These are phyloP conservation scores for Epichloe sibirici DNA, from an alignment of 2,329 filamentous ascomycete genomes.

Conservation along the genomic window DNA sequence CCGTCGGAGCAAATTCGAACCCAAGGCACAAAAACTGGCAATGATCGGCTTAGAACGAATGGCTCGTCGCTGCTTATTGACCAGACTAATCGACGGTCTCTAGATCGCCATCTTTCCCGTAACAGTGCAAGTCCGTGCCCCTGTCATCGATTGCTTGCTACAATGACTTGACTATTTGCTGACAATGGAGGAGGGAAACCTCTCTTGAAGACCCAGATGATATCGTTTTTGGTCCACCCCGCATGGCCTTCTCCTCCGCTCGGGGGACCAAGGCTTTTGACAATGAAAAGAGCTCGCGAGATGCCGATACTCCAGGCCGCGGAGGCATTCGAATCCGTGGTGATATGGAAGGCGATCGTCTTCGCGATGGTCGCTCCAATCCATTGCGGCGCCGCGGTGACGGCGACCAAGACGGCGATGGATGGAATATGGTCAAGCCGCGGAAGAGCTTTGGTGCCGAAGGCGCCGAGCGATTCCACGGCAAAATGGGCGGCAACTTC, in stretches of 20 bases:
- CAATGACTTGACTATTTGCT: background rate
- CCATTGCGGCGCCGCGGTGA: slow-evolving; percentile 42
- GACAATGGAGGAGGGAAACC: background rate
- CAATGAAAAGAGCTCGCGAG: slow-evolving; percentile 40
- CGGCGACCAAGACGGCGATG: slow-evolving; percentile 51
- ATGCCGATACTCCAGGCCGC: slow-evolving; percentile 41
- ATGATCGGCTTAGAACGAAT: slow-evolving; percentile 31
- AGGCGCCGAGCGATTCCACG: slow-evolving; percentile 58
- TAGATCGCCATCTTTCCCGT: slow-evolving; percentile 43
- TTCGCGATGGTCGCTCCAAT: slow-evolving; percentile 33
- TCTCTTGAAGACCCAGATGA: slow-evolving; percentile 53
- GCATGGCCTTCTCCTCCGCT: slow-evolving; percentile 69
- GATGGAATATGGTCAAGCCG: slow-evolving; percentile 63
- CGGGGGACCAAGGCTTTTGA: slow-evolving; percentile 44
- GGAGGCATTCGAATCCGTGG: slow-evolving; percentile 43
- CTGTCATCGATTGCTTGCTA: background rate
- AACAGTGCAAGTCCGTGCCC: slow-evolving; percentile 41
- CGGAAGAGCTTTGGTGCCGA: slow-evolving; percentile 63
- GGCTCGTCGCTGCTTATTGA: slow-evolving; percentile 36
- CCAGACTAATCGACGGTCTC: slow-evolving; percentile 37
- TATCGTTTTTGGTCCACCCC: slow-evolving; percentile 74
- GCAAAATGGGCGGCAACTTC: slow-evolving; percentile 45
- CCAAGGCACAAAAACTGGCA: slow-evolving; percentile 27
- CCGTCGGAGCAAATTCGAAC: slow-evolving; percentile 33
- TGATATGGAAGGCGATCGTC: slow-evolving; percentile 39